Percentiles rank a stretch among this genome's conserved stretches.
phyloP scores from a whole-genome alignment of 2,329 filamentous ascomycete species.

The Pseudogymnoascus pannorum region DNA sequence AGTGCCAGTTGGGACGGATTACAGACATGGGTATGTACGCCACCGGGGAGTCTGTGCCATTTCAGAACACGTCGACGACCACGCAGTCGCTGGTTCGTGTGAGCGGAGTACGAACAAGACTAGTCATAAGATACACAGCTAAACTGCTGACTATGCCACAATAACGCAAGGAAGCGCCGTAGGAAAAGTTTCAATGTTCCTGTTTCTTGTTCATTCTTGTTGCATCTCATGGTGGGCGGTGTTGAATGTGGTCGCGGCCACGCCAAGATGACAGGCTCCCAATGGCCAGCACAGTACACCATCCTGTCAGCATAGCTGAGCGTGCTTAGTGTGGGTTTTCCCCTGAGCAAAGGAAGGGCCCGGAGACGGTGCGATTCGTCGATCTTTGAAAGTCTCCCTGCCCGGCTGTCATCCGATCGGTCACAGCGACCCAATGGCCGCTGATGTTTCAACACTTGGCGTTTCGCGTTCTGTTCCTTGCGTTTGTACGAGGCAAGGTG shows the following conservation, averaged over 20 bases:
- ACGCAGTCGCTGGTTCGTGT: background rate
- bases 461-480: background rate
- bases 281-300: background rate
- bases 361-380: background rate
- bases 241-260: background rate
- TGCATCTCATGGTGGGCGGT: background rate
- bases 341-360: background rate
- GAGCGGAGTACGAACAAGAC: background rate
- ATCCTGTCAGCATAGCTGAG: background rate
- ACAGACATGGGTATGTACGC: background rate
- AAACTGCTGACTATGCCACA: background rate
- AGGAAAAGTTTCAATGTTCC: background rate
- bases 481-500: background rate
- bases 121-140: background rate
- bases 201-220: background rate
- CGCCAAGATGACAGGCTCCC: background rate
- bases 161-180: background rate
- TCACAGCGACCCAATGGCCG: background rate
- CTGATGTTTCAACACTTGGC: conserved; percentile 4
- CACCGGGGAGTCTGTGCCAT: background rate
- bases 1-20: background rate
- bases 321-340: background rate
- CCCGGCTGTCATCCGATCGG: background rate
- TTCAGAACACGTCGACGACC: background rate
- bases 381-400: background rate